Evolutionary conservation across 2,329 filamentous ascomycete species (phyloP), one percentile per base, ranked within the genome.

Genomic region (Plenodomus lindquistii): DNA sequence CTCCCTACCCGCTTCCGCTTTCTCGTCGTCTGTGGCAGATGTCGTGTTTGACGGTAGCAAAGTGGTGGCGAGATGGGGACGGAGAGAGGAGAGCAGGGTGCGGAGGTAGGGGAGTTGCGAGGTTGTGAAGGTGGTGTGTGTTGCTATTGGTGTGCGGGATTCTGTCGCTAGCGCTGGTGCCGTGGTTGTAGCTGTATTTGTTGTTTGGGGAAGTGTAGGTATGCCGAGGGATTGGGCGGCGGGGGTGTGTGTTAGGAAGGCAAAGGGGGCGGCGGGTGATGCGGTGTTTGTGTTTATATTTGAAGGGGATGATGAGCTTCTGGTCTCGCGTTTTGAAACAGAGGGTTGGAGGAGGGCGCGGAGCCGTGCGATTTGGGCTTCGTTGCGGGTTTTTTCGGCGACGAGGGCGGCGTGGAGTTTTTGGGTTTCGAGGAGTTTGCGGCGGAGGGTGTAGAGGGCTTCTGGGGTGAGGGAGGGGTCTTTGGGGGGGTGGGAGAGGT

Each of bases 71-170:
- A 95, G 74, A 50, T 86, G 84, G 0, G 88, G 85, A 52, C 85
- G 78, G 29, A 96, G 76, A 11, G 82, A 80, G 9, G 83, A 78
- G 40, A 96, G 77, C 7, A 95, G 78, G 7, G 84, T 77, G 49
- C 89, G 85, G 38, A 99, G 78, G 0, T 90, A 85, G 21, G 91
- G 89, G 17, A 97, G 78, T 68, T 97, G 93, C 2, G 87, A 88
- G 17, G 95, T 79, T 0, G 89, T 85, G 70, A 97, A 96, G 15
- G 84, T 81, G 0, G 88, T 83, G 16, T 88, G 89, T 3, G 88
- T 90, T 10, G 82, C 81, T 21, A 91, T 77, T 10, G 87, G 62
- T 17, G 56, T 46, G n/a, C 37, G 82, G 4, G 77, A 76, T 44
- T 59, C 44, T 21, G 27, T 8, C 22, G 22, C 22, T 50, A 43